phyloP scores from a whole-genome alignment of 164 flowering plant species.

The Vitis vinifera region ASM3070453v1 NC_081808.1:24428501-24429000 shows the following conservation, averaged over 20 bases:
- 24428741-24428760: not conserved
- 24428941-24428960: too few relatives aligned
- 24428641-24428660: not conserved
- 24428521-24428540: not conserved
- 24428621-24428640: conserved; percentile 2
- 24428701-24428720: conserved; percentile 3
- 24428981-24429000: too few relatives aligned
- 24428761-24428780: not conserved
- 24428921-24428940: too few relatives aligned
- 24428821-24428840: not conserved
- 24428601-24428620: not conserved
- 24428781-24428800: not conserved
- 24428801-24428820: not conserved
- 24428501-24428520: too few relatives aligned
- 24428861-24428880: too few relatives aligned
- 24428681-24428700: conserved; percentile 3
- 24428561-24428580: conserved; percentile 2
- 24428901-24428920: too few relatives aligned
- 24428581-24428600: not conserved
- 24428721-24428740: conserved; percentile 3
- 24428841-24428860: too few relatives aligned
- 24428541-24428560: not conserved
- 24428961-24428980: too few relatives aligned
- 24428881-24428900: too few relatives aligned
- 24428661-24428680: not conserved